A percentile compares a stretch with the other conserved stretches of the same genome.
phyloP scores from a whole-genome alignment of 2,329 filamentous ascomycete genomes.

The Ambrosiella beaveri region DNA sequence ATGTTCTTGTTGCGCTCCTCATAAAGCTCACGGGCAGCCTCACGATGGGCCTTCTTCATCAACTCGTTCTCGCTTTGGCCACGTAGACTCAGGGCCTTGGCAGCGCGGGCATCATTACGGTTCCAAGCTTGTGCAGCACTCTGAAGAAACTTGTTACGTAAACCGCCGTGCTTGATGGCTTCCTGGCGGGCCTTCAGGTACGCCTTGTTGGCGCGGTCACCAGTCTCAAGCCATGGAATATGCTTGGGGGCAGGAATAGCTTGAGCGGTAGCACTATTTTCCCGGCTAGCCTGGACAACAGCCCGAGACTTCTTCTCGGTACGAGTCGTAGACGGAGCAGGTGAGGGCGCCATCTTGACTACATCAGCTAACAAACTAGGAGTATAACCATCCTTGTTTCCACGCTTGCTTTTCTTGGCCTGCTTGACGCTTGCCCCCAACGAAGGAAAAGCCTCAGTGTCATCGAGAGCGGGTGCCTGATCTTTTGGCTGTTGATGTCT shows the following conservation, averaged over 20 bases:
- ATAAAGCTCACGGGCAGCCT: slow-evolving; percentile 81
- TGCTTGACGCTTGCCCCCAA: slow-evolving; percentile 59
- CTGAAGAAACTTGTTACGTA: slow-evolving; percentile 92
- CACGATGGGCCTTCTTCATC: slow-evolving; percentile 92
- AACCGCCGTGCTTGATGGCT: slow-evolving; percentile 89
- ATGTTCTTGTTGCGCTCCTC: slow-evolving; percentile 74
- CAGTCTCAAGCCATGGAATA: slow-evolving; percentile 92
- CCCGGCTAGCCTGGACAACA: slow-evolving; percentile 47
- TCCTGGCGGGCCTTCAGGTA: slow-evolving; percentile 92
- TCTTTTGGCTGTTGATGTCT: slow-evolving; percentile 43
- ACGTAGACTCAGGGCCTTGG: slow-evolving; percentile 82
- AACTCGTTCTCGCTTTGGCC: slow-evolving; percentile 93
- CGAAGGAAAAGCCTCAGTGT: slow-evolving; percentile 87
- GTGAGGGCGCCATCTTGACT: slow-evolving; percentile 85
- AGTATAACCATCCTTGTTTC: slow-evolving; percentile 53
- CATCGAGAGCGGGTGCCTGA: slow-evolving; percentile 61
- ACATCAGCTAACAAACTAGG: slow-evolving; percentile 81
- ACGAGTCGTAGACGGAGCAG: slow-evolving; percentile 45
- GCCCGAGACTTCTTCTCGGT: slow-evolving; percentile 45
- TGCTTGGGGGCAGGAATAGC: slow-evolving; percentile 78
- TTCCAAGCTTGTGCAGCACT: slow-evolving; percentile 98
- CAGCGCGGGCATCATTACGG: slow-evolving; percentile 86
- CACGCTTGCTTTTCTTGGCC: slow-evolving; percentile 82
- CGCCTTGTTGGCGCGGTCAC: slow-evolving; percentile 73
- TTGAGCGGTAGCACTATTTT: slow-evolving; percentile 66